Percentiles rank a stretch among this genome's conserved stretches.
Conservation (phyloP, 441 rosid species). For the Aleurites moluccanus region DNA sequence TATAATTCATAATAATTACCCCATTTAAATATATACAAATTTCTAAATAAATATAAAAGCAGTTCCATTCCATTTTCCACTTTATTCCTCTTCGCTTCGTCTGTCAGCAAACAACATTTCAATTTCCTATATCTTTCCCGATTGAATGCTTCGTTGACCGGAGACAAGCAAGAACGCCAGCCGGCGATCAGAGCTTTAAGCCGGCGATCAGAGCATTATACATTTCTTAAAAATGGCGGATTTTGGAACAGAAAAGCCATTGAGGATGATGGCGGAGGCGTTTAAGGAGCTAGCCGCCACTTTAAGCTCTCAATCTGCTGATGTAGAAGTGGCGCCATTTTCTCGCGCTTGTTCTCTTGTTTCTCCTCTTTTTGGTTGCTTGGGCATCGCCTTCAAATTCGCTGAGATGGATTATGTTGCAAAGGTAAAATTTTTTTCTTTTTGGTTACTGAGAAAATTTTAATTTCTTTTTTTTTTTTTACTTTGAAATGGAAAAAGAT, state of each 20-base stretch:
- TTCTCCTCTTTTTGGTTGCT: conserved; percentile 86
- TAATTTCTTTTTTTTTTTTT: background rate
- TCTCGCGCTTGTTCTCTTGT: conserved; percentile 85
- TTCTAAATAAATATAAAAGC: no score
- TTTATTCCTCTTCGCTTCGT: background rate
- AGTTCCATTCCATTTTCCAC: background rate
- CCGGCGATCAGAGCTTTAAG: background rate
- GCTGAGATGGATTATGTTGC: conserved; percentile 94
- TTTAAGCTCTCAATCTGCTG: conserved; percentile 44
- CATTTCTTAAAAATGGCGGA: conserved; percentile 42
- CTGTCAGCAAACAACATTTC: background rate
- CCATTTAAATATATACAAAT: no score
- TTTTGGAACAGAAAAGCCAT: conserved; percentile 47
- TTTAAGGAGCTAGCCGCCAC: conserved; percentile 63
- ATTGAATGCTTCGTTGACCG: background rate
- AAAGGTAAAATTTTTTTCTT: conserved; percentile 41
- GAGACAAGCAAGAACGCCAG: background rate
- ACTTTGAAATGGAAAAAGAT: background rate
- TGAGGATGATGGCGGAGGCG: conserved; percentile 64
- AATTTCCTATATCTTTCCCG: background rate
- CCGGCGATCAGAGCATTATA: background rate
- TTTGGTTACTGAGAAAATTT: background rate
- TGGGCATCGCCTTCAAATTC: conserved; percentile 93
- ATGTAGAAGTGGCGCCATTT: conserved; percentile 60
- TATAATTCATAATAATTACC: no score